Conservation (phyloP, 2,329 filamentous ascomycete genomes). For the Venturia effusa region DNA sequence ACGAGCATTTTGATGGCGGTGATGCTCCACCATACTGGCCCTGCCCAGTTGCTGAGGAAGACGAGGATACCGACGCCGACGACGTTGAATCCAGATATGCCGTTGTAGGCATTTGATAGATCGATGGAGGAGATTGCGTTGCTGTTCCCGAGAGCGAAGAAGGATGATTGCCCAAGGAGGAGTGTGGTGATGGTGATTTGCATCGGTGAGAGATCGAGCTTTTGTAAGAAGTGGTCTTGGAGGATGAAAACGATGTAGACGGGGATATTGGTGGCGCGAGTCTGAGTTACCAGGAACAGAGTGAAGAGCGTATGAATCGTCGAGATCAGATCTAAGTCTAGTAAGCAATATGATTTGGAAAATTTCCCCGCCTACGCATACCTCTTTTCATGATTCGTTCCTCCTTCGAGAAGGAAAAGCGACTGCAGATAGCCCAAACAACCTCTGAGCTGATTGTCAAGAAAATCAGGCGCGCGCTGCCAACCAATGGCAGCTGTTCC, state of each 20-base stretch:
- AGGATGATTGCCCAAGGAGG: slow-evolving; percentile 69
- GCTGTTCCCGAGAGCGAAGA: slow-evolving; percentile 83
- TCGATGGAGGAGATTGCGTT: slow-evolving; percentile 96
- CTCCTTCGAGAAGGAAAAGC: background rate
- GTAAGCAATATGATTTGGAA: slow-evolving; percentile 9
- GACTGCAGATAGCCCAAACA: slow-evolving; percentile 16
- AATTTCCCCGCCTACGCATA: background rate
- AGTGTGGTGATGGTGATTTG: slow-evolving; percentile 56
- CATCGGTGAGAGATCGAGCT: slow-evolving; percentile 13
- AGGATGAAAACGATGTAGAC: slow-evolving; percentile 67
- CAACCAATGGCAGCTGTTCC: slow-evolving; percentile 25
- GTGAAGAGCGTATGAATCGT: slow-evolving; percentile 52
- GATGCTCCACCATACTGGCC: slow-evolving; percentile 76
- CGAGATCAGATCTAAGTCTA: background rate
- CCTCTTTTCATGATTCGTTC: slow-evolving; percentile 16
- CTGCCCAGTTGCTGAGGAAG: slow-evolving; percentile 86
- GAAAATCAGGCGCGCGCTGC: slow-evolving; percentile 25
- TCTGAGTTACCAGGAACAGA: slow-evolving; percentile 78
- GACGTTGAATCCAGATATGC: slow-evolving; percentile 70
- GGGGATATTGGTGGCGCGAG: slow-evolving; percentile 73
- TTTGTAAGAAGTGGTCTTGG: slow-evolving; percentile 43
- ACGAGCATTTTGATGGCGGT: slow-evolving; percentile 45
- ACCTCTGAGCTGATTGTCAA: slow-evolving; percentile 17
- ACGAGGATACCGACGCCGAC: slow-evolving; percentile 72
- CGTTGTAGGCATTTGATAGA: slow-evolving; percentile 90